These are phyloP conservation scores for Chaetomium tenue DNA, from an alignment of 495 filamentous ascomycete species.

Conservation along the genomic window DNA sequence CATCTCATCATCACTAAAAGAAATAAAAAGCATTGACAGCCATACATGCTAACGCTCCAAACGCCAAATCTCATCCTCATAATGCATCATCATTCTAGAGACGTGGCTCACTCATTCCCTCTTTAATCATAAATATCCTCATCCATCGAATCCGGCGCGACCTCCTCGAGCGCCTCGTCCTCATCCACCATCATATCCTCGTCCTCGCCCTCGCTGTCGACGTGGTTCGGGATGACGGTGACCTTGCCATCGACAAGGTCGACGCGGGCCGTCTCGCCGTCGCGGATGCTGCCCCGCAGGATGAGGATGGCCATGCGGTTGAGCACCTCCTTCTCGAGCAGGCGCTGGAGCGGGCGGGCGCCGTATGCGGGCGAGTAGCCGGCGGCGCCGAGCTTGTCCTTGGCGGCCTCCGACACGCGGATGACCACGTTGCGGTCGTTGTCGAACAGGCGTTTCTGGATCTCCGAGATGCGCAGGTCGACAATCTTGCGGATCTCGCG, in stretches of 20 bases:
- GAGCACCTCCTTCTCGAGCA: constrained; percentile 95
- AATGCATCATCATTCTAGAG: constrained; percentile 1
- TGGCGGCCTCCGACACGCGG: constrained; percentile 72
- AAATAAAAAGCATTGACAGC: neutral
- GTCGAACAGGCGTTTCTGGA: constrained; percentile 78
- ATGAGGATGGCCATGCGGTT: constrained; percentile 90
- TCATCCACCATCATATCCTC: constrained; percentile 64
- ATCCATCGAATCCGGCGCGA: constrained; percentile 71
- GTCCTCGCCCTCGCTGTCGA: constrained; percentile 58
- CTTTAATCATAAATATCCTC: constrained; percentile 41
- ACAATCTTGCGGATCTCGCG: constrained; percentile 93
- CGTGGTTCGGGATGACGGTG: constrained; percentile 77
- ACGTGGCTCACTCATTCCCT: neutral
- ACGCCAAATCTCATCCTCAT: neutral
- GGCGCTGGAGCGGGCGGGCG: constrained; percentile 77
- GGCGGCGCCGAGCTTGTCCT: constrained; percentile 81
- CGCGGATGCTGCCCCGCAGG: constrained; percentile 74
- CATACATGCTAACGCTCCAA: constrained; percentile 1
- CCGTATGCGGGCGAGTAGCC: constrained; percentile 95
- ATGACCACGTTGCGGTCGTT: constrained; percentile 83
- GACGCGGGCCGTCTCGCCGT: constrained; percentile 80
- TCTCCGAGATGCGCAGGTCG: constrained; percentile 81
- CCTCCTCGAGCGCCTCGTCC: constrained; percentile 66
- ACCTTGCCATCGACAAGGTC: constrained; percentile 71
- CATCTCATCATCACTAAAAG: neutral